phyloP scores from a whole-genome alignment of 2,329 filamentous ascomycete species.

The Sclerotinia sclerotiorum region DNA sequence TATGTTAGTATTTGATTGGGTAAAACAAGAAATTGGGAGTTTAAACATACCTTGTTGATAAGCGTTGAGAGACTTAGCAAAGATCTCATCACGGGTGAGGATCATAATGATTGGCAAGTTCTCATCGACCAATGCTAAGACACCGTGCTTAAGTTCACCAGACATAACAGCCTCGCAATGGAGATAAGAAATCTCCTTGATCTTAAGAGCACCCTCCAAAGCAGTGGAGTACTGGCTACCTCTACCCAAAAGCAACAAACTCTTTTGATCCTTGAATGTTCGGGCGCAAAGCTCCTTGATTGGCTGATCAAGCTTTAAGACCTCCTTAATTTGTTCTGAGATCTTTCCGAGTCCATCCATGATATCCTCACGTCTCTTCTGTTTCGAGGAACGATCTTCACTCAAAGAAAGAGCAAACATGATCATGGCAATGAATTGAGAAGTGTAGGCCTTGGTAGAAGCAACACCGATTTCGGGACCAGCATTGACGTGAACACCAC shows the following conservation, averaged over 20 bases:
- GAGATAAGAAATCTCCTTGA: constrained; percentile 99
- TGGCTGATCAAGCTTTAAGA: constrained; percentile 84
- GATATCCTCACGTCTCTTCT: constrained; percentile 87
- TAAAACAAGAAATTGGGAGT: background rate
- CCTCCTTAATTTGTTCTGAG: constrained; percentile 87
- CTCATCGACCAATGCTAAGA: constrained; percentile 94
- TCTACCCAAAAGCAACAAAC: constrained; percentile 85
- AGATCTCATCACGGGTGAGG: constrained; percentile 90
- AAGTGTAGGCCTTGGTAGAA: constrained; percentile 98
- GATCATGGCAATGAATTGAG: constrained; percentile 99
- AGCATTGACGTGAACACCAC: constrained; percentile 99
- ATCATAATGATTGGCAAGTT: constrained; percentile 99
- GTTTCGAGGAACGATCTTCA: constrained; percentile 95
- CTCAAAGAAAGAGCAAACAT: constrained; percentile 98
- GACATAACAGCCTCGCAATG: constrained; percentile 99
- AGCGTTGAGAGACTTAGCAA: constrained; percentile 98
- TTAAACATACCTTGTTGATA: constrained; percentile 81
- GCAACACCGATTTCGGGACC: constrained; percentile 98
- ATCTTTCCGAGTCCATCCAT: constrained; percentile 89
- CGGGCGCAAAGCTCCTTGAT: constrained; percentile 94
- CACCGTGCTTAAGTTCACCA: constrained; percentile 98
- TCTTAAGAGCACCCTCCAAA: constrained; percentile 96
- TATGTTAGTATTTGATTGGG: constrained; percentile 36
- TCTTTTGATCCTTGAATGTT: constrained; percentile 97
- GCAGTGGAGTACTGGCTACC: constrained; percentile 97